phyloP scores from a whole-genome alignment of 129 eudicot species.

The Artemisia annua region DNA sequence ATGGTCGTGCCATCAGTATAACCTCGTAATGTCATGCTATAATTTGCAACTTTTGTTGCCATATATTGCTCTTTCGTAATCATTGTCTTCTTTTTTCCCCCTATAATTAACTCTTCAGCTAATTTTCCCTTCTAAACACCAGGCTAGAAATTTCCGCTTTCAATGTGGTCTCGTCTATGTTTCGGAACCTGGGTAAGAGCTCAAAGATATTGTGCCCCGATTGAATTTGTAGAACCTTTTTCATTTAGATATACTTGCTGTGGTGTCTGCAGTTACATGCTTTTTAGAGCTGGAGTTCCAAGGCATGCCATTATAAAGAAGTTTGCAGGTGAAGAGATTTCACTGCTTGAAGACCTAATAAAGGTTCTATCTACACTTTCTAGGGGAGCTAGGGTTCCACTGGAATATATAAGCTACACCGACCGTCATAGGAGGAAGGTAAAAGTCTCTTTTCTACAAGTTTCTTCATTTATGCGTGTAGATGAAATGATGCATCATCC shows the following conservation, averaged over 20 bases:
- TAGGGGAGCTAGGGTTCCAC: conserved; percentile 85
- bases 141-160: conserved; percentile 95
- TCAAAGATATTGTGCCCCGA: background rate
- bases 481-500: no score
- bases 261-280: conserved; percentile 64
- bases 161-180: conserved; percentile 94
- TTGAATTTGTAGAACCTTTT: background rate
- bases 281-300: conserved; percentile 89
- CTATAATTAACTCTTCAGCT: no score
- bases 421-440: conserved; percentile 96
- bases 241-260: background rate
- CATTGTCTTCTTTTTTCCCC: no score
- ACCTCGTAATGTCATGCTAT: no score
- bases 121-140: conserved; percentile 30
- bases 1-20: no score
- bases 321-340: conserved; percentile 75
- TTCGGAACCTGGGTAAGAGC: conserved; percentile 86
- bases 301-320: conserved; percentile 93
- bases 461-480: no score
- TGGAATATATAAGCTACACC: conserved; percentile 71
- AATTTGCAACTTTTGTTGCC: no score
- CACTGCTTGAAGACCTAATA: conserved; percentile 67
- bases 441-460: background rate
- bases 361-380: conserved; percentile 68
- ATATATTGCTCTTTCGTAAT: no score